Base-by-base conservation (phyloP, 2,329 filamentous ascomycete species). In the Pochonia chlamydosporia region DNA sequence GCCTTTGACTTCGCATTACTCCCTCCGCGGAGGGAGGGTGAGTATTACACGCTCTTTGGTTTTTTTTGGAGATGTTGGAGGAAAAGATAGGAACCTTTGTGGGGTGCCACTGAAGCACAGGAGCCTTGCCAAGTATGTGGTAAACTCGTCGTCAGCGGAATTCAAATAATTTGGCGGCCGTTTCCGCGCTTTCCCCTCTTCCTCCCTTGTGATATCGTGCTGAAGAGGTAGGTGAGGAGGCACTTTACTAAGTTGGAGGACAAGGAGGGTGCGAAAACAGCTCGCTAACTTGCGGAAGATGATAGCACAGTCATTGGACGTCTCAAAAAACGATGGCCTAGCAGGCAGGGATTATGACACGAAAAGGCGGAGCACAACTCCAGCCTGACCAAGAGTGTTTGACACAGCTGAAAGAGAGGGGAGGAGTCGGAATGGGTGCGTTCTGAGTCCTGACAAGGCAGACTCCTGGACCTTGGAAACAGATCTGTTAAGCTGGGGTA, bases 31-130 rank as follows among this genome's bases (percentile, higher is more conserved):
- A 40, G 39, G 49, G 40, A 10, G 41, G 37, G 44, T 14, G 9
- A 33, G 18, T 36, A 28, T 31, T 41, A 28, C 26, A 28, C 28
- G 18, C 30, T 41, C 31, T n/a, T n/a, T n/a, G 26, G 40, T 41
- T 16, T 5, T 23, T 35, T 39, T 41, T 41, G 44, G 44, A 46
- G 43, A 20, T 31, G 43, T 47, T 47, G 46, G 49, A 47, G 43
- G 40, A 42, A 30, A 43, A 42, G 40, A 35, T 14, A 24, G 43
- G 8, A 31, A 30, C n/a, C 35, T 40, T 14, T 46, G 43, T 40
- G 35, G 43, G 44, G 44, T 46, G 36, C 37, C 37, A 40, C 24
- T 41, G 44, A 33, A 21, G 42, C 30, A 44, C 33, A 20, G 24
- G 16, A 28, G 25, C 23, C 36, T 21, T 21, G 35, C 11, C 36